phyloP scores from a whole-genome alignment of 306 rosid species.

The Arachis hypogaea region DNA sequence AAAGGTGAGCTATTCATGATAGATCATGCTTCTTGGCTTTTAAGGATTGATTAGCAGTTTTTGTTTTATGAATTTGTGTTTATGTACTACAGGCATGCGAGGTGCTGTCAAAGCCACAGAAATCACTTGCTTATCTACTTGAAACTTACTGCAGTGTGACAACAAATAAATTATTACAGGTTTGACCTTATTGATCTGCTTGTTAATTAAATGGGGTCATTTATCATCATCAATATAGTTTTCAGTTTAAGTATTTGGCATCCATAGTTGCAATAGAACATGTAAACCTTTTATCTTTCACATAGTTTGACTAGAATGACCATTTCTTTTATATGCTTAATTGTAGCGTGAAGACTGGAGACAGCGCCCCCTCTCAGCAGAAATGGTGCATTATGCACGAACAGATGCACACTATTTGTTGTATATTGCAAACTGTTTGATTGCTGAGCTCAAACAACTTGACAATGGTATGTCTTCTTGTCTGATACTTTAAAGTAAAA shows the following conservation, averaged over 20 bases:
- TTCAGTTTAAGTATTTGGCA: constrained; percentile 14
- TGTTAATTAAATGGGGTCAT: constrained; percentile 29
- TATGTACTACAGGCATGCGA: constrained; percentile 83
- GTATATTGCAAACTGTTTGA: constrained; percentile 73
- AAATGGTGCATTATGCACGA: constrained; percentile 87
- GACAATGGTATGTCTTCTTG: constrained; percentile 63
- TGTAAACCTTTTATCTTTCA: constrained; percentile 15
- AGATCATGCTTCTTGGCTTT: constrained; percentile 23
- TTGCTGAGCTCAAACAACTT: constrained; percentile 66
- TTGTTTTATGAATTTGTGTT: constrained; percentile 18
- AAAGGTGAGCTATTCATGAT: constrained; percentile 57
- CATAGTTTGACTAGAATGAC: constrained; percentile 17
- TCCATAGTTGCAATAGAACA: constrained; percentile 9
- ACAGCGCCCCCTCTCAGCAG: constrained; percentile 81
- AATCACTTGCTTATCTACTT: constrained; percentile 90
- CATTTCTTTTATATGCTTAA: constrained; percentile 29
- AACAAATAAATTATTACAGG: constrained; percentile 93
- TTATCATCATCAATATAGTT: constrained; percentile 26
- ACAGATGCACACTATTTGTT: constrained; percentile 93
- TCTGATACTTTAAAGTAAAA: constrained; percentile 37
- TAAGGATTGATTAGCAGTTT: constrained; percentile 22
- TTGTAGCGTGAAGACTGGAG: constrained; percentile 99
- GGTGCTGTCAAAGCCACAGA: constrained; percentile 84
- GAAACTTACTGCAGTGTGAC: constrained; percentile 81
- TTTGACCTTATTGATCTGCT: constrained; percentile 40